Conservation (phyloP, 2,329 filamentous ascomycete genomes). For the Orbilia blumenaviensis region DNA sequence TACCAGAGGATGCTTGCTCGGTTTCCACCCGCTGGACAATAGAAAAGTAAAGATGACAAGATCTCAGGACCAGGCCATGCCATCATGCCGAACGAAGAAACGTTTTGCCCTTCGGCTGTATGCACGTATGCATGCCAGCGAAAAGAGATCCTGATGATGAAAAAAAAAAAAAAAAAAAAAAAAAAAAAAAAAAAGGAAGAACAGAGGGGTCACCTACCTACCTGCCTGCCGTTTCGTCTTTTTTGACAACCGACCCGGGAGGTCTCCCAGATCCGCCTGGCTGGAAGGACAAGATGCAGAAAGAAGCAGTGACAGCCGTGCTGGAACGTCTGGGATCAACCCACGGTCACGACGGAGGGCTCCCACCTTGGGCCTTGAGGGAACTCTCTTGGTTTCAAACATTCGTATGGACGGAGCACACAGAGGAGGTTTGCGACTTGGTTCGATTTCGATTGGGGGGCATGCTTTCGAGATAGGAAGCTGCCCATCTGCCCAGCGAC, state of each 20-base stretch:
- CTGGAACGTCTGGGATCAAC: conserved; percentile 46
- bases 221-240: conserved; percentile 38
- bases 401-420: too few species aligned
- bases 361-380: conserved; percentile 25
- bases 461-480: conserved; percentile 18
- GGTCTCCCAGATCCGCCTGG: conserved; percentile 36
- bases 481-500: conserved; percentile 14
- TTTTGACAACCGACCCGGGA: conserved; percentile 40
- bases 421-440: conserved; percentile 29
- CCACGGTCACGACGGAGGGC: conserved; percentile 41
- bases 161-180: conserved; percentile 9
- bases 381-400: conserved; percentile 51
- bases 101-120: conserved; percentile 31
- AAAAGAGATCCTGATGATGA: conserved; percentile 25
- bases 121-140: conserved; percentile 52
- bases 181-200: not conserved
- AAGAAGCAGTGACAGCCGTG: conserved; percentile 43
- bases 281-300: conserved; percentile 36
- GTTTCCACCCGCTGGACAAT: conserved; percentile 22
- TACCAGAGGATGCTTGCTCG: conserved; percentile 24
- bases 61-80: conserved; percentile 5
- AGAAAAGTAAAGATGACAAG: conserved; percentile 37
- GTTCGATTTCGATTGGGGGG: not conserved
- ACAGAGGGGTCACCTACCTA: not conserved
- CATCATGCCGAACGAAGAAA: conserved; percentile 9